Evolutionary conservation across 306 rosid genomes (phyloP).

Genomic region (Hippophae rhamnoides): DNA sequence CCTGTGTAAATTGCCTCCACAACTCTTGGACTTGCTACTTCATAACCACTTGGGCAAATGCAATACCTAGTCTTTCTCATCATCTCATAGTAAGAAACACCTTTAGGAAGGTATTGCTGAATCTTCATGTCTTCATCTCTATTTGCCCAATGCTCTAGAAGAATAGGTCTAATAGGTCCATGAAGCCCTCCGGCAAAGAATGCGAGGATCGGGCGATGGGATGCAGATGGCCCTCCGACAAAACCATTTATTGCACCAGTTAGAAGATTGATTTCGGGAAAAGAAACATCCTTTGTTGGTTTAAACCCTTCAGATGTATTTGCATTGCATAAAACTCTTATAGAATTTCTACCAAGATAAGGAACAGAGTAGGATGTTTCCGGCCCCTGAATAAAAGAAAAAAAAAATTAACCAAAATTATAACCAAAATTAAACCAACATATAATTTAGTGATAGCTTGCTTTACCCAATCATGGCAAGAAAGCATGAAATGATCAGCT

Average conservation of each 20-base stretch:
- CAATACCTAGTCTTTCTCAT: constrained; percentile 69
- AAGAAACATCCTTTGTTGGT: constrained; percentile 68
- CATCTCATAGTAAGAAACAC: constrained; percentile 59
- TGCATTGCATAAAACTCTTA: constrained; percentile 72
- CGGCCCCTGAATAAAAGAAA: constrained; percentile 49
- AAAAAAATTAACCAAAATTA: not conserved
- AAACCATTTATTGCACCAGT: constrained; percentile 44
- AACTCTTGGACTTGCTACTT: constrained; percentile 81
- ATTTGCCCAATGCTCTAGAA: constrained; percentile 76
- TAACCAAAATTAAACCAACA: not conserved
- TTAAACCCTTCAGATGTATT: constrained; percentile 79
- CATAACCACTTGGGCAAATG: constrained; percentile 86
- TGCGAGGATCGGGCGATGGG: constrained; percentile 42
- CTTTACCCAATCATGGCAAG: constrained; percentile 86
- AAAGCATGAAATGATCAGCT: constrained; percentile 77
- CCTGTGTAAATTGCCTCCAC: constrained; percentile 92
- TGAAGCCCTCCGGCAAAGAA: constrained; percentile 91
- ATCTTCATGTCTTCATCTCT: constrained; percentile 53
- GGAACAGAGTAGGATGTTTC: constrained; percentile 45
- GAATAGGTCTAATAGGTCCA: constrained; percentile 55
- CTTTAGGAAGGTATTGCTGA: constrained; percentile 64
- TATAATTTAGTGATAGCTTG: not conserved
- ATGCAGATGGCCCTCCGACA: constrained; percentile 63
- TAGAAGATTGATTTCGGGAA: constrained; percentile 74
- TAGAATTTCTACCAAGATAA: constrained; percentile 44